Base-by-base conservation (phyloP, 2,329 filamentous ascomycete species). In the Fusarium neocosmosporiellum region DNA sequence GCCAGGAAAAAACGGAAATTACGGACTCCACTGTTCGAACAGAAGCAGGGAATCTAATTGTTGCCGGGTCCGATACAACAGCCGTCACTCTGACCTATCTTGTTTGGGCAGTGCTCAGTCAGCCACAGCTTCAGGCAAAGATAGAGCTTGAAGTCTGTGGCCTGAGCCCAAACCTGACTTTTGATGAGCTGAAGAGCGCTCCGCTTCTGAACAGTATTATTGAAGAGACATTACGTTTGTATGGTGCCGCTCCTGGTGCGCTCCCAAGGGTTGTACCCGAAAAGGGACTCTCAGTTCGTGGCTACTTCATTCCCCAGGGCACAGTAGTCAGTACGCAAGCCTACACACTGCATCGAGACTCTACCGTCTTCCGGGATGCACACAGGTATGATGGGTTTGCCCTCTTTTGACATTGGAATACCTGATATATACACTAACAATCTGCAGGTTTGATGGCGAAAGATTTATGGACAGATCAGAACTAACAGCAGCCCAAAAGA, bases 221-320 rank as follows among this genome's bases (percentile, higher is more conserved):
- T 2, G 63, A 70, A 11, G 72, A 75, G 8, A 68, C 70, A 0
- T 29, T 75, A 1, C 27, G 72, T 2, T 24, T 75, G 0, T 75
- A 75, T 10, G 72, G 72, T 0, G 72, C 72, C 1, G 72, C 72
- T 0, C 69, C 69, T 7, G 72, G 69, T 13, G 57, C 54, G 3
- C 24, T 71, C 4, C 72, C 72, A 0, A 58, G 72, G 0, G 31
- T 50, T 1, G 72, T 71, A 1, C 72, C 72, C 0, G 27, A 31
- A 0, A 62, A 63, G 3, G 68, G 70, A 0, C 33, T 61, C 2
- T 48, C 59, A 0, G 18, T 71, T 0, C 41, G 57, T 1, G 58
- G 58, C 0, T 22, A 69, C 11, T 43, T 34, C 2, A 37, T 74
- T 2, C 70, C 71, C 0, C 13, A 34, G 0, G 71, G 67, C 1